These are phyloP conservation scores for Funneliformis caledonium DNA, from an alignment of 371 early-diverging fungal species.

Conservation along the genomic window DNA sequence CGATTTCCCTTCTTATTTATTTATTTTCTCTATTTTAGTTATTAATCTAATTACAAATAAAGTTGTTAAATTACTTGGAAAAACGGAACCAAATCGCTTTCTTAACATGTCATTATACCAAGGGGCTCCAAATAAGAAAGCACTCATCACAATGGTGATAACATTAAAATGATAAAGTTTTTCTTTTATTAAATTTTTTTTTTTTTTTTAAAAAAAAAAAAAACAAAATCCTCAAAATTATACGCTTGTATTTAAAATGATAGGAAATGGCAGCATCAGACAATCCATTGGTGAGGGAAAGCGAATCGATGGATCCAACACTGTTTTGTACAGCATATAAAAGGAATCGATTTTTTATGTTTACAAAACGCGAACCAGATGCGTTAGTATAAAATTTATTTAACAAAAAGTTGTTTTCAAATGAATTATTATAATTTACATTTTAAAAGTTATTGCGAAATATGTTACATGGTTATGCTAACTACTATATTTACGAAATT, in stretches of 20 bases:
- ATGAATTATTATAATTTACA: not conserved
- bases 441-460: not conserved
- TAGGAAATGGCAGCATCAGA: slow-evolving; percentile 91
- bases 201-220: not conserved
- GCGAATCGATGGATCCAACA: slow-evolving; percentile 79
- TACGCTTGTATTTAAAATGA: not conserved
- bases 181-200: not conserved
- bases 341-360: slow-evolving; percentile 91
- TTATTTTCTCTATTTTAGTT: slow-evolving; percentile 46
- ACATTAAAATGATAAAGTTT: not conserved
- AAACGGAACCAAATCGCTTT: slow-evolving; percentile 90
- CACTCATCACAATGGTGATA: slow-evolving; percentile 72
- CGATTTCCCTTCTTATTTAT: not conserved
- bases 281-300: slow-evolving; percentile 78
- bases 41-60: slow-evolving; percentile 85
- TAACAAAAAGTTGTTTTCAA: not conserved
- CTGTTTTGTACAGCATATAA: slow-evolving; percentile 90
- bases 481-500: slow-evolving; percentile 11
- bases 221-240: not conserved
- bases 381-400: slow-evolving; percentile 50
- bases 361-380: slow-evolving; percentile 87
- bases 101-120: slow-evolving; percentile 88
- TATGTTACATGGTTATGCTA: not conserved
- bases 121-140: slow-evolving; percentile 82
- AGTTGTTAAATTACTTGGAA: slow-evolving; percentile 85